A percentile compares a stretch with the other conserved stretches of the same genome.
phyloP scores from a whole-genome alignment of 75 land plant species.

The Pinus albicaulis region DNA sequence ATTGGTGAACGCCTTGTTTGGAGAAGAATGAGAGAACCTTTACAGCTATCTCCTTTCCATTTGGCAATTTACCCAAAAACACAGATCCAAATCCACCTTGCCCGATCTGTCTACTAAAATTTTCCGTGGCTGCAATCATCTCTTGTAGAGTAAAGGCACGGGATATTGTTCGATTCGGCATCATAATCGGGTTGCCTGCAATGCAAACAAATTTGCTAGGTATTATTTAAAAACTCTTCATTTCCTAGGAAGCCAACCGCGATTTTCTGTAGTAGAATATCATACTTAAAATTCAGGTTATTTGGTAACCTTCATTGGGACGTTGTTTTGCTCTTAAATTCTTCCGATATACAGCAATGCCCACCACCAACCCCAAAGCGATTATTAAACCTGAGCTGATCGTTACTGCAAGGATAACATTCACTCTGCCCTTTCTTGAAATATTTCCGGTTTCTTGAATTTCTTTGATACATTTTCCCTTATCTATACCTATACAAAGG shows the following conservation, averaged over 20 bases:
- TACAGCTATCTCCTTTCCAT: conserved; percentile 37
- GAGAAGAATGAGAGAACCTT: conserved; percentile 37
- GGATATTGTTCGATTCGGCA: too few relatives aligned
- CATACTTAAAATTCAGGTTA: too few relatives aligned
- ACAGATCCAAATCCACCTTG: conserved; percentile 51
- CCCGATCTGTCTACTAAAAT: conserved; percentile 40
- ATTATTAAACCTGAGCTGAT: not conserved
- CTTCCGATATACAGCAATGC: not conserved
- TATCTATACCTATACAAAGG: not conserved
- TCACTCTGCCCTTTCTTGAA: not conserved
- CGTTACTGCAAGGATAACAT: not conserved
- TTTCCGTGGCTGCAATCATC: conserved; percentile 42
- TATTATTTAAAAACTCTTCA: too few relatives aligned
- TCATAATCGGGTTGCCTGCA: too few relatives aligned
- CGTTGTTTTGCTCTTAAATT: too few relatives aligned
- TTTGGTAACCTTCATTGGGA: too few relatives aligned
- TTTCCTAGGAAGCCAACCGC: too few relatives aligned
- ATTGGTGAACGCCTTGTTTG: conserved; percentile 42
- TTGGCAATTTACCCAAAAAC: conserved; percentile 26
- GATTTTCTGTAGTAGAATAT: too few relatives aligned
- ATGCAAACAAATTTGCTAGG: too few relatives aligned
- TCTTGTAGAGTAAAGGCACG: conserved; percentile 33
- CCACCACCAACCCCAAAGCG: not conserved
- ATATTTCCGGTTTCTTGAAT: too few relatives aligned
- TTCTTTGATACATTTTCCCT: not conserved